Conservation (phyloP, 2,329 filamentous ascomycete genomes). For the Fusarium sp. region DNA sequence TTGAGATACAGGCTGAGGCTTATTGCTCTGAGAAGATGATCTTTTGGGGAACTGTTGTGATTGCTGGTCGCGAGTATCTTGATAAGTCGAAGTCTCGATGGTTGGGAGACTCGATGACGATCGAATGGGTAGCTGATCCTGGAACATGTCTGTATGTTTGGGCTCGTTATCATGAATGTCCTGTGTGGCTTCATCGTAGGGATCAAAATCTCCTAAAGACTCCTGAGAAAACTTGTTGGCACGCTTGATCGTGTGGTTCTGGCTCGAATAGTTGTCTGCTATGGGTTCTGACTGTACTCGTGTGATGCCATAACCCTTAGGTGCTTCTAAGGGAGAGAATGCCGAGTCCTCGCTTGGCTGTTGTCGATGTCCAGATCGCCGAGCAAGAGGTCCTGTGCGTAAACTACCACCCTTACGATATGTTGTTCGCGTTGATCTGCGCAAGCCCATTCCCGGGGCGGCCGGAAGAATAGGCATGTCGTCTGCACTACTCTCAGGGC, state of each 20-base stretch:
- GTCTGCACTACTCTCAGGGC: constrained; percentile 65
- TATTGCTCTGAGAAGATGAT: constrained; percentile 67
- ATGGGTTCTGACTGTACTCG: constrained; percentile 80
- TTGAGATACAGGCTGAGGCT: constrained; percentile 63
- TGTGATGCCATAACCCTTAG: constrained; percentile 67
- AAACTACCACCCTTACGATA: constrained; percentile 90
- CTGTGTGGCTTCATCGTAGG: constrained; percentile 60
- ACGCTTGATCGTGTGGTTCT: constrained; percentile 64
- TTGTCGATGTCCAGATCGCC: constrained; percentile 75
- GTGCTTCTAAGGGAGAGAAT: constrained; percentile 61
- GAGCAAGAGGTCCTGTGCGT: constrained; percentile 83
- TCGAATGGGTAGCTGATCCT: constrained; percentile 55
- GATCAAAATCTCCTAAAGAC: constrained; percentile 60
- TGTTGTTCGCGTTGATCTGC: constrained; percentile 91
- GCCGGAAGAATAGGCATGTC: constrained; percentile 91
- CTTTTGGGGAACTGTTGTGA: constrained; percentile 64
- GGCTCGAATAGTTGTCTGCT: constrained; percentile 70
- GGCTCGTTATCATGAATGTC: constrained; percentile 47
- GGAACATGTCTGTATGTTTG: constrained; percentile 47
- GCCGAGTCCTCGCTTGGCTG: constrained; percentile 69
- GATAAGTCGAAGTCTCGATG: constrained; percentile 74
- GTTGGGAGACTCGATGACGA: constrained; percentile 61
- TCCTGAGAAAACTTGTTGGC: constrained; percentile 67
- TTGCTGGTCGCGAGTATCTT: constrained; percentile 54
- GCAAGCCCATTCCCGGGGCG: constrained; percentile 82